phyloP scores from a whole-genome alignment of 768 basidiomycete genomes.

The Naganishia vishniacii region DNA sequence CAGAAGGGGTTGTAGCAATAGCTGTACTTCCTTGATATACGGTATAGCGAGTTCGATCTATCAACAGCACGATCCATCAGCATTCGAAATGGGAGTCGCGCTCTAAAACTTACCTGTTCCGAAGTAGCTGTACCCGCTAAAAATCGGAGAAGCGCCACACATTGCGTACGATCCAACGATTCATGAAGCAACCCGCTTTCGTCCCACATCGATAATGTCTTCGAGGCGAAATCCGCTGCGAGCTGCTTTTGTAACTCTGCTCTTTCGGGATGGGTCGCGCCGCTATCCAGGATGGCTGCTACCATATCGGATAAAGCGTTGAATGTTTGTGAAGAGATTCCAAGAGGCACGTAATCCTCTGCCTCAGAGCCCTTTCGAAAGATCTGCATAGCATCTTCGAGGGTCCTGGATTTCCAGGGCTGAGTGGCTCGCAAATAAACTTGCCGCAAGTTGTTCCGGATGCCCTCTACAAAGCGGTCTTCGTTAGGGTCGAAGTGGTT shows the following conservation, averaged over 20 bases:
- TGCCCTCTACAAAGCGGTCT: neutral
- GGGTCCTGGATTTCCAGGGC: constrained; percentile 16
- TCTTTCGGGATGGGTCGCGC: constrained; percentile 4
- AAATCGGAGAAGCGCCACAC: neutral
- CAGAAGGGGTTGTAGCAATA: constrained; percentile 19
- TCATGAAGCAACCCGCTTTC: neutral
- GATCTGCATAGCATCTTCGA: constrained; percentile 19
- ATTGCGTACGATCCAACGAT: neutral
- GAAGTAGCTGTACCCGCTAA: neutral
- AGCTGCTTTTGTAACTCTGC: constrained; percentile 11
- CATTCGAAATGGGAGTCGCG: too few relatives aligned
- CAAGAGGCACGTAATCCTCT: neutral
- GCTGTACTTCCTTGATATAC: constrained; percentile 13
- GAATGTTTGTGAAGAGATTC: constrained; percentile 1
- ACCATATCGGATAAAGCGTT: constrained; percentile 16
- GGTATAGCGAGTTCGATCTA: constrained; percentile 1
- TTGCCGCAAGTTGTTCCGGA: neutral
- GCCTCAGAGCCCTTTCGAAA: constrained; percentile 2
- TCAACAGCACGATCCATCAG: neutral
- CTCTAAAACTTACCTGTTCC: neutral
- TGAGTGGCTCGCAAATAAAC: neutral
- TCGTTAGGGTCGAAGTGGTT: neutral
- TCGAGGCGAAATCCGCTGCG: constrained; percentile 10
- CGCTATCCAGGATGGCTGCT: constrained; percentile 16
- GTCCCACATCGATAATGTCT: neutral